Conservation (phyloP, 2,329 filamentous ascomycete genomes). For the Fusarium xylarioides region DNA sequence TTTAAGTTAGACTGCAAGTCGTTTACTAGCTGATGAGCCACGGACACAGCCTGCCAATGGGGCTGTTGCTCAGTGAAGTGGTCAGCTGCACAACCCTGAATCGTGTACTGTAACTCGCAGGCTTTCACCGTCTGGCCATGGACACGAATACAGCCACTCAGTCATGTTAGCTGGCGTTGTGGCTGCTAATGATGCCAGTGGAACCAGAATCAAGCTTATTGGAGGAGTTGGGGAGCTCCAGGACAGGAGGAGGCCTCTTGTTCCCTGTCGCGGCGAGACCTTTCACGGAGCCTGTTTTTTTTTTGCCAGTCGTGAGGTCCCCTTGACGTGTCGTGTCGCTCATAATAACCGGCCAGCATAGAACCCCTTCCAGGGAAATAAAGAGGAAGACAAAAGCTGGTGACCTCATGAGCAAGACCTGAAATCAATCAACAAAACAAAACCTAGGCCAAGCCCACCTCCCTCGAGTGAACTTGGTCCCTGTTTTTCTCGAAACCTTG, state of each 20-base stretch:
- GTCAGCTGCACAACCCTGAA: constrained; percentile 1
- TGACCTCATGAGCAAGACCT: constrained; percentile 19
- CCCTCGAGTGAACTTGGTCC: constrained; percentile 2
- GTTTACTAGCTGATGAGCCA: not conserved
- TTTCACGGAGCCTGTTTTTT: not conserved
- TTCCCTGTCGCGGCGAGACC: not conserved
- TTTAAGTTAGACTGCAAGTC: not conserved
- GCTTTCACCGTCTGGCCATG: not conserved
- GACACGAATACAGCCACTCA: not conserved
- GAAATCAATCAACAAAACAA: constrained; percentile 14
- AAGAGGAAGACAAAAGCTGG: constrained; percentile 1
- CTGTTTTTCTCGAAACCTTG: constrained; percentile 20
- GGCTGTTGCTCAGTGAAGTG: not conserved
- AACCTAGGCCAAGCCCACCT: constrained; percentile 6
- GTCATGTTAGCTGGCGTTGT: not conserved
- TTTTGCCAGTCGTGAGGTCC: constrained; percentile 1
- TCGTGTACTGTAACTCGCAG: not conserved
- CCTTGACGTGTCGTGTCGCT: constrained; percentile 28
- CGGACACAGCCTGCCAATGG: not conserved
- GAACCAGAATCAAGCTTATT: constrained; percentile 17
- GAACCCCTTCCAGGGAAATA: constrained; percentile 22
- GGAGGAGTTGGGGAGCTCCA: constrained; percentile 1
- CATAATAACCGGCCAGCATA: constrained; percentile 5
- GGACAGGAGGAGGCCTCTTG: constrained; percentile 29
- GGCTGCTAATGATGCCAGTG: constrained; percentile 4